Conservation (phyloP, 1,284 basidiomycete genomes). For the Boletus sp. region DNA sequence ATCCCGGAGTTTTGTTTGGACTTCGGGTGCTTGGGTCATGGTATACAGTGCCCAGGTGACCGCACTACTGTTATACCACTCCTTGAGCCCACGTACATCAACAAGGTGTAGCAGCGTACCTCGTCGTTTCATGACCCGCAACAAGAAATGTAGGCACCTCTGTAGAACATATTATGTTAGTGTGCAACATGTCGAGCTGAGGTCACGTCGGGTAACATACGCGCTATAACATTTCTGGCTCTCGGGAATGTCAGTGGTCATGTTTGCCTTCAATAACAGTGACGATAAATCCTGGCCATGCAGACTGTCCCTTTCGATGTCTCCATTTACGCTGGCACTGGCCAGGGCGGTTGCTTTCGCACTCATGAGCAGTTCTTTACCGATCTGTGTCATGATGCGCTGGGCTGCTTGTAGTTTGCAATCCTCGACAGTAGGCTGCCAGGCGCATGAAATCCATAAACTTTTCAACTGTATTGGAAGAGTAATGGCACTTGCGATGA, state of each 20-base stretch:
- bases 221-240: conserved; percentile 69
- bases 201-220: conserved; percentile 40
- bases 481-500: conserved; percentile 21
- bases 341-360: conserved; percentile 38
- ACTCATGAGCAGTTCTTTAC: conserved; percentile 42
- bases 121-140: conserved; percentile 78
- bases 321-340: conserved; percentile 15
- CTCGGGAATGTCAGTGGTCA: conserved; percentile 53
- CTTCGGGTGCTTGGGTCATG: conserved; percentile 49
- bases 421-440: conserved; percentile 15
- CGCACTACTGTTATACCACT: conserved; percentile 37
- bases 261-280: conserved; percentile 60
- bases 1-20: conserved; percentile 64
- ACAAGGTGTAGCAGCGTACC: conserved; percentile 32
- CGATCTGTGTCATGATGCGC: conserved; percentile 35
- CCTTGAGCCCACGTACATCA: background rate
- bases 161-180: conserved; percentile 15
- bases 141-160: conserved; percentile 41
- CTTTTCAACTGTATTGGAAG: background rate
- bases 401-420: conserved; percentile 14
- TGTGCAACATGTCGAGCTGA: background rate
- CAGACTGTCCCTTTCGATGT: conserved; percentile 31
- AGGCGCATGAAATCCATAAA: background rate
- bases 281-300: conserved; percentile 47
- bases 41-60: conserved; percentile 63